These are phyloP conservation scores for Colletotrichum plurivorum DNA, from an alignment of 2,329 filamentous ascomycete species.

Conservation along the genomic window DNA sequence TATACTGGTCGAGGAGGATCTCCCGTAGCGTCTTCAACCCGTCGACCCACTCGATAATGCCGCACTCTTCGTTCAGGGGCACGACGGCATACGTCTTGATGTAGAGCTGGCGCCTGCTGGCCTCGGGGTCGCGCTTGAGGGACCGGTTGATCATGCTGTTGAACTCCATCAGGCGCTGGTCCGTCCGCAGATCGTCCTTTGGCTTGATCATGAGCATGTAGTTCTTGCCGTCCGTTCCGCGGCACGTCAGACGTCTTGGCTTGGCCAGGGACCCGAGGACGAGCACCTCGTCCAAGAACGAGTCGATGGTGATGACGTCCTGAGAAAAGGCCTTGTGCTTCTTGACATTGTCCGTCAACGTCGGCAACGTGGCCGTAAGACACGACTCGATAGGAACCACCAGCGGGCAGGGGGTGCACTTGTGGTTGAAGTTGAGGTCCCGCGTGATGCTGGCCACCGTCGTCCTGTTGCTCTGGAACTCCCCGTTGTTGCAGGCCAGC, in stretches of 20 bases:
- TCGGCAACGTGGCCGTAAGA: slow-evolving; percentile 85
- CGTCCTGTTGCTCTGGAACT: slow-evolving; percentile 77
- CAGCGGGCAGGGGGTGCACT: slow-evolving; percentile 83
- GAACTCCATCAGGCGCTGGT: slow-evolving; percentile 99
- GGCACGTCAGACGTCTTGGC: slow-evolving; percentile 88
- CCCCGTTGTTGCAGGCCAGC: slow-evolving; percentile 82
- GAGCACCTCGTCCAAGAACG: slow-evolving; percentile 88
- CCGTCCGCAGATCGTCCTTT: slow-evolving; percentile 96
- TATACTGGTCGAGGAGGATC: slow-evolving; percentile 85
- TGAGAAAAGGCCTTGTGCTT: slow-evolving; percentile 90
- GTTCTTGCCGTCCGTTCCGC: slow-evolving; percentile 87
- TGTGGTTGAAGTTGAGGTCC: slow-evolving; percentile 88
- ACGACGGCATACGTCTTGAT: slow-evolving; percentile 98
- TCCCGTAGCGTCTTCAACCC: slow-evolving; percentile 95
- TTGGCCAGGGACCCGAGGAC: slow-evolving; percentile 93
- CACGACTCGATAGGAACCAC: slow-evolving; percentile 92
- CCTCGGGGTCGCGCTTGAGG: slow-evolving; percentile 90
- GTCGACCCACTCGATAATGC: slow-evolving; percentile 98
- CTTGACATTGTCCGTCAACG: slow-evolving; percentile 77
- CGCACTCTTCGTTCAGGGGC: slow-evolving; percentile 96
- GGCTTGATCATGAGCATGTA: slow-evolving; percentile 97
- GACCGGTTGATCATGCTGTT: slow-evolving; percentile 98
- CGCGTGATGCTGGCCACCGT: slow-evolving; percentile 80
- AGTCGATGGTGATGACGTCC: slow-evolving; percentile 85
- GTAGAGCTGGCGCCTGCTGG: slow-evolving; percentile 89